phyloP scores from a whole-genome alignment of 441 rosid genomes.

The Populus tomentosa region DNA sequence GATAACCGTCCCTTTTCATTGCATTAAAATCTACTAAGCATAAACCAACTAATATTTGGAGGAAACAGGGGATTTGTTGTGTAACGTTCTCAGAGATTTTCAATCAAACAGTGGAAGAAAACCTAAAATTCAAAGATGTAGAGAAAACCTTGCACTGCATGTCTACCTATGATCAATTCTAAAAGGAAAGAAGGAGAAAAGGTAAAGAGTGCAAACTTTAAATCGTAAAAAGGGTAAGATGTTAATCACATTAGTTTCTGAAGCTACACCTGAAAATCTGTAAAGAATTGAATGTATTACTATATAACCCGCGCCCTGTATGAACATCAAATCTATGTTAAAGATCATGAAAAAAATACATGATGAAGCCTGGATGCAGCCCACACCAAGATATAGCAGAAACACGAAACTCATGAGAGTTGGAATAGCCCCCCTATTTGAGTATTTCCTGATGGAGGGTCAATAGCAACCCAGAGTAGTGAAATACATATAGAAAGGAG shows the following conservation, averaged over 20 bases:
- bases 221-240: not conserved
- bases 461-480: conserved; percentile 59
- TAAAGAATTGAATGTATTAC: not conserved
- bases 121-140: too few relatives aligned
- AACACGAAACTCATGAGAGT: conserved; percentile 29
- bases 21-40: not conserved
- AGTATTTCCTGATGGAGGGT: conserved; percentile 44
- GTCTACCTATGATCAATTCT: not conserved
- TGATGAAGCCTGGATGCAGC: not conserved
- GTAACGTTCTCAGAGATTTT: not conserved
- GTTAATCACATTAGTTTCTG: not conserved
- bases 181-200: not conserved
- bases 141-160: not conserved
- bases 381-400: not conserved
- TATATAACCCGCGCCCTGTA: not conserved
- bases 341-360: not conserved
- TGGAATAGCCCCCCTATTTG: conserved; percentile 57
- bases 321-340: not conserved
- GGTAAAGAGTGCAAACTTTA: not conserved
- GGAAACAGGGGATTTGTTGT: too few relatives aligned
- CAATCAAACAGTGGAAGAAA: not conserved
- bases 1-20: not conserved
- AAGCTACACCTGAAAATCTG: not conserved
- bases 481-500: conserved; percentile 58
- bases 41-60: too few relatives aligned